Percentiles rank a stretch among this genome's conserved stretches.
phyloP scores from a whole-genome alignment of 768 basidiomycete genomes.

The Mycena venus region DNA sequence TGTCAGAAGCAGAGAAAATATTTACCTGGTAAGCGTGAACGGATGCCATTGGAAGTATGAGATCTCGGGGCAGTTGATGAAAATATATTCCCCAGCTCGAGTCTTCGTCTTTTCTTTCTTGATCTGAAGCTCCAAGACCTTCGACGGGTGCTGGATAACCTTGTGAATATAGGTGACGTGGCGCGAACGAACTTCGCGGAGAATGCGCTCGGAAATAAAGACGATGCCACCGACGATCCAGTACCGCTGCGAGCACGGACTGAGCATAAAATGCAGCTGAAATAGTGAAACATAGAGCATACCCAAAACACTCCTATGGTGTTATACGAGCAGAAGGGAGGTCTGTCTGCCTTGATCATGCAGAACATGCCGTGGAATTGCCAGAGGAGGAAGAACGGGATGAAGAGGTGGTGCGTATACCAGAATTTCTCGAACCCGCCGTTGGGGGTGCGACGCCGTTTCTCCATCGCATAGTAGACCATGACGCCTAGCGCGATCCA shows the following conservation, averaged over 20 bases:
- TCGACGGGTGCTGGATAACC: conserved; percentile 95
- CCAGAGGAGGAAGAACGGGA: conserved; percentile 94
- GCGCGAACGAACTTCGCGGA: conserved; percentile 92
- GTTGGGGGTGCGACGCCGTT: conserved; percentile 72
- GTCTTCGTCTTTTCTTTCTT: conserved; percentile 47
- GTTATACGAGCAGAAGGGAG: conserved; percentile 89
- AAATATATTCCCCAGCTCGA: conserved; percentile 94
- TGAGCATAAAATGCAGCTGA: neutral
- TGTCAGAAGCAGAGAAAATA: neutral
- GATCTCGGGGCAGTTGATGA: conserved; percentile 90
- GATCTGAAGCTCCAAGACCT: conserved; percentile 85
- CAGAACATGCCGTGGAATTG: conserved; percentile 98
- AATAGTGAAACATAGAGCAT: conserved; percentile 38
- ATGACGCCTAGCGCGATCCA: conserved; percentile 78
- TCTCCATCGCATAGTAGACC: conserved; percentile 90
- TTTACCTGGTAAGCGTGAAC: conserved; percentile 90
- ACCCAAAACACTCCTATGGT: conserved; percentile 97
- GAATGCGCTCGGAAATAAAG: conserved; percentile 89
- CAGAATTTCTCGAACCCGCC: conserved; percentile 86
- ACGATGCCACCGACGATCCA: conserved; percentile 91
- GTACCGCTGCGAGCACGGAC: conserved; percentile 70
- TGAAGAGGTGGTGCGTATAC: conserved; percentile 91
- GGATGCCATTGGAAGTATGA: conserved; percentile 98
- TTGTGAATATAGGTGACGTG: conserved; percentile 94
- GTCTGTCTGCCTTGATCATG: conserved; percentile 92